Percentiles rank a stretch among this genome's conserved stretches.
Evolutionary conservation across 2,329 filamentous ascomycete species (phyloP).

Genomic region (Colletotrichum sp.): DNA sequence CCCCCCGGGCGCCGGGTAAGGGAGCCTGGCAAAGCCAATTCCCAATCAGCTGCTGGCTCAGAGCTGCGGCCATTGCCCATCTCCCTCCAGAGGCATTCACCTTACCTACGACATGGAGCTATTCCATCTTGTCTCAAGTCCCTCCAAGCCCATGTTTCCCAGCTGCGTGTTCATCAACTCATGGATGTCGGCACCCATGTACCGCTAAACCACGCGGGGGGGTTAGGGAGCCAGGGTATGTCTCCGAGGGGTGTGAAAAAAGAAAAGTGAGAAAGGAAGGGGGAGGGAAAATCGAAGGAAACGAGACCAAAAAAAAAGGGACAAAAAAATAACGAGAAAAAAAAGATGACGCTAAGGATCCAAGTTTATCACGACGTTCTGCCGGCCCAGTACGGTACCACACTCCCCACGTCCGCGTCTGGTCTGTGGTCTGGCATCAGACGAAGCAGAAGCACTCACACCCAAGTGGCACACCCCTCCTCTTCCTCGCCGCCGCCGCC

Average conservation of each 20-base stretch:
- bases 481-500: constrained; percentile 4
- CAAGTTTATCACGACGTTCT: constrained; percentile 23
- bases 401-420: constrained; percentile 17
- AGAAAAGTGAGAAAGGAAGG: neutral
- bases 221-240: neutral
- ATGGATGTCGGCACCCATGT: constrained; percentile 15
- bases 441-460: constrained; percentile 21
- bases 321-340: neutral
- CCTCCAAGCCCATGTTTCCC: constrained; percentile 7
- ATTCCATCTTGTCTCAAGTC: constrained; percentile 15
- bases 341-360: constrained; percentile 11
- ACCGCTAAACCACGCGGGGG: constrained; percentile 15
- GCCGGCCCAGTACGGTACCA: constrained; percentile 6
- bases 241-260: neutral
- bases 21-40: constrained; percentile 7
- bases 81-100: constrained; percentile 16
- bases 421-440: constrained; percentile 18
- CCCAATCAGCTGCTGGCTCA: constrained; percentile 10
- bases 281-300: neutral
- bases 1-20: constrained; percentile 12
- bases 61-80: constrained; percentile 5
- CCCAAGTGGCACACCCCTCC: constrained; percentile 24
- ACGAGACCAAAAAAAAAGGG: neutral
- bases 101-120: constrained; percentile 8
- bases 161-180: constrained; percentile 16